Percentiles rank a stretch among this genome's conserved stretches.
These are phyloP conservation scores for Ramalina peruviana DNA, from an alignment of 495 filamentous ascomycete species.

Conservation along the genomic window DNA sequence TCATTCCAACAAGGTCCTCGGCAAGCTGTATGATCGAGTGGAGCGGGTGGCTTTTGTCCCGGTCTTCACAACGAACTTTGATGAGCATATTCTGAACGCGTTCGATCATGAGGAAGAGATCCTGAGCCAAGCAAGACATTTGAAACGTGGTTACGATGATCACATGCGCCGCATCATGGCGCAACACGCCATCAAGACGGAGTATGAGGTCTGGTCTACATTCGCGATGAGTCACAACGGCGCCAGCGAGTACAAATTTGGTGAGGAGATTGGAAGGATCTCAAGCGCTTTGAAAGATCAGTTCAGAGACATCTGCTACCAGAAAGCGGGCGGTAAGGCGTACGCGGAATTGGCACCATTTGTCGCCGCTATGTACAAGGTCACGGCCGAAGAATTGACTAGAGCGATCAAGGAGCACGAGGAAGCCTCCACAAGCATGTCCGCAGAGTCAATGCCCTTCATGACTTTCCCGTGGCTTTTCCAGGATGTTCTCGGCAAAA, in stretches of 20 bases:
- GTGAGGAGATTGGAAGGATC: conserved; percentile 65
- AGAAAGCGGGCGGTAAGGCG: conserved; percentile 46
- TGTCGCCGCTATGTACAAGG: conserved; percentile 72
- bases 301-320: conserved; percentile 49
- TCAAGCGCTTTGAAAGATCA: conserved; percentile 46
- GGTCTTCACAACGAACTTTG: conserved; percentile 54
- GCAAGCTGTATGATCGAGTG: conserved; percentile 67
- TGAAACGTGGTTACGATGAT: conserved; percentile 69
- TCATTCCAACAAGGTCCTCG: conserved; percentile 57
- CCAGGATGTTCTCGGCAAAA: conserved; percentile 50
- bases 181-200: conserved; percentile 70
- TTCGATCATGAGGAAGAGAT: conserved; percentile 39
- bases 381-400: conserved; percentile 58
- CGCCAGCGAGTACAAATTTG: conserved; percentile 61
- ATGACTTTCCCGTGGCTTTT: conserved; percentile 96
- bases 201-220: conserved; percentile 82
- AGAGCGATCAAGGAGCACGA: conserved; percentile 36
- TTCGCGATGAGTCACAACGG: conserved; percentile 64
- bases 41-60: conserved; percentile 56
- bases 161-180: conserved; percentile 69
- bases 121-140: conserved; percentile 40
- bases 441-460: conserved; percentile 47
- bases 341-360: conserved; percentile 51
- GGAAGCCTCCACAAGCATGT: conserved; percentile 22
- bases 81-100: conserved; percentile 56